Percentiles rank a stretch among this genome's conserved stretches.
Evolutionary conservation across 306 rosid species (phyloP).

Genomic region (Psophocarpus tetragonolobus): DNA sequence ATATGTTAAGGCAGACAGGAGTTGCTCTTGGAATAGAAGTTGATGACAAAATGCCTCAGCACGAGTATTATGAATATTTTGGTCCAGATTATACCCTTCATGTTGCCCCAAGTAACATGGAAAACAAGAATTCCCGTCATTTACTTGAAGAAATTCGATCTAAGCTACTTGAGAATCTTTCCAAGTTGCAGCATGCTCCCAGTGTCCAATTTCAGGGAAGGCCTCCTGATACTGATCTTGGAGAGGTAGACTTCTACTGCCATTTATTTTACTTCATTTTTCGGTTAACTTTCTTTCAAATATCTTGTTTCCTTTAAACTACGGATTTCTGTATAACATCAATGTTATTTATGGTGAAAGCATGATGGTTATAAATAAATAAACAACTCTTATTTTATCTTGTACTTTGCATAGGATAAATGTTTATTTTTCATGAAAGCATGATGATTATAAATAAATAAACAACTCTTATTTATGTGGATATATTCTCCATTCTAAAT

Average conservation of each 20-base stretch:
- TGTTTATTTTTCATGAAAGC: background rate
- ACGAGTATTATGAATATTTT: conserved; percentile 87
- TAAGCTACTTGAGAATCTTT: conserved; percentile 77
- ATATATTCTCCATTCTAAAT: too few relatives aligned
- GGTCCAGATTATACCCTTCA: conserved; percentile 94
- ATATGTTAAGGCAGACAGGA: conserved; percentile 70
- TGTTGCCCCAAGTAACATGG: conserved; percentile 97
- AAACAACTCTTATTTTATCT: background rate
- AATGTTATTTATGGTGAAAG: background rate
- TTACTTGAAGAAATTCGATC: conserved; percentile 70
- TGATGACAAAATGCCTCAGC: conserved; percentile 92
- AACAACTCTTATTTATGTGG: too few relatives aligned
- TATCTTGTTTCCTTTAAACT: conserved; percentile 9
- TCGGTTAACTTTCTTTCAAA: conserved; percentile 3
- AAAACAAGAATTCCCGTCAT: conserved; percentile 77
- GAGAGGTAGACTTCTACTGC: conserved; percentile 57
- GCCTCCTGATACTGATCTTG: conserved; percentile 77
- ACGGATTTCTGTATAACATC: background rate
- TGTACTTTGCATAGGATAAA: background rate
- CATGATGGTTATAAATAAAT: background rate
- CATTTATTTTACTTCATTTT: background rate
- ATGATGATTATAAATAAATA: too few relatives aligned
- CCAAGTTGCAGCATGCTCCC: conserved; percentile 88
- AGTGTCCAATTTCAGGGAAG: conserved; percentile 85
- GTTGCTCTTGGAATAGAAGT: conserved; percentile 93